Conservation (phyloP, 768 basidiomycete genomes). For the Atractiella rhizophila region DNA sequence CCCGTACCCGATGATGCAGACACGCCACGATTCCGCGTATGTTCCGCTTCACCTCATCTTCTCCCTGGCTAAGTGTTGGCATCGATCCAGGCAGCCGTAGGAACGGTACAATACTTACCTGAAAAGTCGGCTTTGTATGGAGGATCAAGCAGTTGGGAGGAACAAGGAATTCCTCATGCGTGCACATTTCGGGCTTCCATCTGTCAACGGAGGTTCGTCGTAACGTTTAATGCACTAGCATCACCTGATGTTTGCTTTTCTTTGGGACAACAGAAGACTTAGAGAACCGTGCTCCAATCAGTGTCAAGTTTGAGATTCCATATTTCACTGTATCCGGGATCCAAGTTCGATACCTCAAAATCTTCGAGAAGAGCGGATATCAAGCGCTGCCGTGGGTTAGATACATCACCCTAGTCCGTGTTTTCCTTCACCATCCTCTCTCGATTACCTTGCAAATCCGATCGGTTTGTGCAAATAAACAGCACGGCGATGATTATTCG, state of each 20-base stretch:
- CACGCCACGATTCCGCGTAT: slow-evolving; percentile 80
- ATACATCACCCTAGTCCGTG: slow-evolving; percentile 29
- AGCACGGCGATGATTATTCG: too few relatives aligned
- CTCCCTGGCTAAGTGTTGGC: not conserved
- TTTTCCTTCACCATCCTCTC: too few relatives aligned
- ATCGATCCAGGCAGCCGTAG: slow-evolving; percentile 52
- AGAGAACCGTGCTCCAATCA: slow-evolving; percentile 79
- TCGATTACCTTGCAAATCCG: too few relatives aligned
- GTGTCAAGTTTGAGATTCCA: slow-evolving; percentile 93
- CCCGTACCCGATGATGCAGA: slow-evolving; percentile 98
- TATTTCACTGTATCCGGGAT: slow-evolving; percentile 72
- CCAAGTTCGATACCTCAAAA: slow-evolving; percentile 91
- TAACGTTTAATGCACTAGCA: not conserved
- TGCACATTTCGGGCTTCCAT: slow-evolving; percentile 88
- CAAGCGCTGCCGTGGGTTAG: slow-evolving; percentile 89
- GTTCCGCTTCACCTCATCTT: slow-evolving; percentile 16
- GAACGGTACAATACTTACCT: slow-evolving; percentile 84
- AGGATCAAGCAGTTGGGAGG: slow-evolving; percentile 96
- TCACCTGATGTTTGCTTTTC: not conserved
- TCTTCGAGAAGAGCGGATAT: slow-evolving; percentile 95
- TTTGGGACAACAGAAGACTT: slow-evolving; percentile 35
- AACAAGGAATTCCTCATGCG: slow-evolving; percentile 93
- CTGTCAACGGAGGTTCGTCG: slow-evolving; percentile 58
- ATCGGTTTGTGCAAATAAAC: too few relatives aligned
- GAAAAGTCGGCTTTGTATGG: slow-evolving; percentile 97